A percentile compares a stretch with the other conserved stretches of the same genome.
These are phyloP conservation scores for Cladosporium sp. DNA, from an alignment of 2,329 filamentous ascomycete genomes.

Conservation along the genomic window DNA sequence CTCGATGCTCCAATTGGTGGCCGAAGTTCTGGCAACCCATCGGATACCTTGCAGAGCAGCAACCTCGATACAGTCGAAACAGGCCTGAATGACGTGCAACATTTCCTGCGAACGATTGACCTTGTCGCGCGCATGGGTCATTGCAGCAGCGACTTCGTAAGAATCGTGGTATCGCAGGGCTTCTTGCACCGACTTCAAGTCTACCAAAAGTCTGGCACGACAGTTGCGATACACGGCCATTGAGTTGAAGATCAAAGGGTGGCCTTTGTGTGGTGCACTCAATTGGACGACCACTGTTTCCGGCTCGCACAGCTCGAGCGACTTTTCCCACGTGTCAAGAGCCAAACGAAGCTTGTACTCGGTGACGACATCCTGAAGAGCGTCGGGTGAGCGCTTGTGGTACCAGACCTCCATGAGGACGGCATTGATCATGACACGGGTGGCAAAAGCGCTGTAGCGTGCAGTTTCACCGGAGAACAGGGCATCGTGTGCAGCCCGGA, in stretches of 20 bases:
- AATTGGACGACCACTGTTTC: slow-evolving; percentile 84
- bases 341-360: slow-evolving; percentile 96
- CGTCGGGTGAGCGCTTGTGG: slow-evolving; percentile 96
- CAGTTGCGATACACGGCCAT: slow-evolving; percentile 97
- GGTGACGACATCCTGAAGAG: slow-evolving; percentile 92
- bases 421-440: slow-evolving; percentile 97
- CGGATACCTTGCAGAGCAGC: slow-evolving; percentile 90
- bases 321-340: slow-evolving; percentile 98
- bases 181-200: slow-evolving; percentile 93
- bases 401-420: slow-evolving; percentile 98
- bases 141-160: slow-evolving; percentile 92
- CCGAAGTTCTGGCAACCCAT: slow-evolving; percentile 96
- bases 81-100: slow-evolving; percentile 97
- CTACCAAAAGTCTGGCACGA: slow-evolving; percentile 84
- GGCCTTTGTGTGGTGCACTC: slow-evolving; percentile 90
- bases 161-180: slow-evolving; percentile 94
- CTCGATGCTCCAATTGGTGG: slow-evolving; percentile 98
- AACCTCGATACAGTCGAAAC: slow-evolving; percentile 96
- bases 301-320: slow-evolving; percentile 85
- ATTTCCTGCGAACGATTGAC: slow-evolving; percentile 95
- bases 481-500: slow-evolving; percentile 90
- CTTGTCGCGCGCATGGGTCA: slow-evolving; percentile 89
- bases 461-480: slow-evolving; percentile 89
- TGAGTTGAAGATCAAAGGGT: slow-evolving; percentile 95
- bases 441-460: slow-evolving; percentile 93